Percentiles rank a stretch among this genome's conserved stretches.
phyloP scores from a whole-genome alignment of 805 yeast species.

The Spathaspora girioi region DNA sequence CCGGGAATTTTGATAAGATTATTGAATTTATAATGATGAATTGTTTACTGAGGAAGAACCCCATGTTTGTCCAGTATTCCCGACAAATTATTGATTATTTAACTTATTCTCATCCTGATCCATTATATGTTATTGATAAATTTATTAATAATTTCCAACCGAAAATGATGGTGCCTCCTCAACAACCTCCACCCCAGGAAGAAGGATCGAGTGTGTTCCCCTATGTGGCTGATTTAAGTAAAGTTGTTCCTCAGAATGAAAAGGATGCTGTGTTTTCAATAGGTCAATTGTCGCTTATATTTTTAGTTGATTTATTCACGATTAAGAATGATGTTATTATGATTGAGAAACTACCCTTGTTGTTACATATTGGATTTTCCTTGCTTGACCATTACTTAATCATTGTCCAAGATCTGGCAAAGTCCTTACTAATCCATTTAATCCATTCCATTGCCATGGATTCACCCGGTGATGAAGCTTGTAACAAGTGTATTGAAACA shows the following conservation, averaged over 20 bases:
- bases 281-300: constrained; percentile 83
- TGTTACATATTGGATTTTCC: constrained; percentile 76
- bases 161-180: constrained; percentile 81
- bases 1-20: constrained; percentile 67
- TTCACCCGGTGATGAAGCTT: constrained; percentile 36
- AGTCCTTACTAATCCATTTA: constrained; percentile 67
- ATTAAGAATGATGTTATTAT: constrained; percentile 58
- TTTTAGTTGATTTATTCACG: constrained; percentile 76
- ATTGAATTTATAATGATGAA: constrained; percentile 65
- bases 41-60: constrained; percentile 66
- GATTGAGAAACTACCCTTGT: constrained; percentile 57
- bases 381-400: constrained; percentile 84
- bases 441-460: constrained; percentile 62
- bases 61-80: constrained; percentile 71
- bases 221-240: constrained; percentile 71
- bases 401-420: constrained; percentile 81
- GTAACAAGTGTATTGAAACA: constrained; percentile 49
- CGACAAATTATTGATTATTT: constrained; percentile 80
- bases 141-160: constrained; percentile 75
- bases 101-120: constrained; percentile 50
- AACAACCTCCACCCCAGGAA: constrained; percentile 14
- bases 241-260: constrained; percentile 48
- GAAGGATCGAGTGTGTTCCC: constrained; percentile 40
- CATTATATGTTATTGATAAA: constrained; percentile 50
- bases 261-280: constrained; percentile 77